Evolutionary conservation across 2,329 filamentous ascomycete genomes (phyloP).

Genomic region (Aspergillus thermomutatus): DNA sequence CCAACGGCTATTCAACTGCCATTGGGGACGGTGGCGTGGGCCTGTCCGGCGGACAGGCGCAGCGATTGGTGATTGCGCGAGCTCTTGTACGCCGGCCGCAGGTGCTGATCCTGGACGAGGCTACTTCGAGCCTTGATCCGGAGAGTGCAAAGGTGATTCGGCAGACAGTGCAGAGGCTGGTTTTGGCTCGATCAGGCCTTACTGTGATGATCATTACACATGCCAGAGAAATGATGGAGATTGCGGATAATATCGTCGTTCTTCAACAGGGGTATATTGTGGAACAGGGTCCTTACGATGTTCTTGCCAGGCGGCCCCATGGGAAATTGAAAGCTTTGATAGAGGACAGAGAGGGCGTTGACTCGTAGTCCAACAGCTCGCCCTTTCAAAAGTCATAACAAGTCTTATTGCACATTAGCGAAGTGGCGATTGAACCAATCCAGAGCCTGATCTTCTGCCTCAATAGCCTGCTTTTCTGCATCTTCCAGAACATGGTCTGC

Average conservation of each 20-base stretch:
- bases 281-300: slow-evolving; percentile 66
- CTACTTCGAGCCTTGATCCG: slow-evolving; percentile 75
- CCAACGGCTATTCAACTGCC: slow-evolving; percentile 66
- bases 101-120: slow-evolving; percentile 80
- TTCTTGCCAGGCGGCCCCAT: slow-evolving; percentile 49
- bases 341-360: slow-evolving; percentile 7
- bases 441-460: slow-evolving; percentile 26
- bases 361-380: not conserved
- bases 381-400: not conserved
- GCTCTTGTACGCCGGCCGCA: slow-evolving; percentile 69
- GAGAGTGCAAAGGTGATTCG: slow-evolving; percentile 64
- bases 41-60: slow-evolving; percentile 77
- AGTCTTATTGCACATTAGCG: slow-evolving; percentile 2
- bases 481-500: slow-evolving; percentile 20
- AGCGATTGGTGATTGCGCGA: slow-evolving; percentile 76
- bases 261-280: slow-evolving; percentile 64
- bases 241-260: slow-evolving; percentile 71
- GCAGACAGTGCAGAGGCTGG: slow-evolving; percentile 56
- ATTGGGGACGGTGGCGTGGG: slow-evolving; percentile 73
- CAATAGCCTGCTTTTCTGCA: slow-evolving; percentile 19
- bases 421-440: slow-evolving; percentile 16
- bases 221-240: slow-evolving; percentile 77
- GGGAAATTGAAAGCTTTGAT: slow-evolving; percentile 46
- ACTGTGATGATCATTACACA: slow-evolving; percentile 83
- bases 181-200: slow-evolving; percentile 46